Conservation (phyloP, 1,284 basidiomycete species). For the Ceratobasidium sp. region DNA sequence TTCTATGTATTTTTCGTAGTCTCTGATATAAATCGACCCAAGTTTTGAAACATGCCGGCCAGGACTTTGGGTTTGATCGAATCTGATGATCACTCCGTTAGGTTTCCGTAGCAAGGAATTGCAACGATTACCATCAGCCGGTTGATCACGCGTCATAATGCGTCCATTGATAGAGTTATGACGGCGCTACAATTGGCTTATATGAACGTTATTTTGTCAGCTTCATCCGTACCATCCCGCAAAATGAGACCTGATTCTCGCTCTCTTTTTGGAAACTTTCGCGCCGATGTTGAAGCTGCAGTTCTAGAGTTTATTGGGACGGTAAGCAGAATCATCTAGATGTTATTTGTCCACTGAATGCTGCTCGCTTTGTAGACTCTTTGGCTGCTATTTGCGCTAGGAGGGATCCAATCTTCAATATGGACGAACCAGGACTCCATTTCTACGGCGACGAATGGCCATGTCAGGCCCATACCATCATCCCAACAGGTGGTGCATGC, state of each 20-base stretch:
- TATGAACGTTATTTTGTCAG: too few species aligned
- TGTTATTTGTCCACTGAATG: not conserved
- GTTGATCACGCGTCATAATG: too few species aligned
- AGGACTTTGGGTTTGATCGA: too few species aligned
- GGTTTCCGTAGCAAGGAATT: too few species aligned
- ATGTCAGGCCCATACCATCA: not conserved
- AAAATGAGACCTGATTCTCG: conserved; percentile 19
- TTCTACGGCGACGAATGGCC: not conserved
- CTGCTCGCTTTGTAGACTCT: not conserved
- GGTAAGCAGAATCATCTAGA: conserved; percentile 16
- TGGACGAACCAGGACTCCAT: not conserved
- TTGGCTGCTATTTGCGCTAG: not conserved
- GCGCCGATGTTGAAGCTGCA: conserved; percentile 39
- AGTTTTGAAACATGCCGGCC: too few species aligned
- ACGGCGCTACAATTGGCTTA: too few species aligned
- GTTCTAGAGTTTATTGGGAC: conserved; percentile 41
- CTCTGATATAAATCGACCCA: too few species aligned
- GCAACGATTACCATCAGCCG: too few species aligned
- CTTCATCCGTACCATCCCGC: not conserved
- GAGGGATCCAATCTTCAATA: not conserved
- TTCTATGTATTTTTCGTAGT: too few species aligned
- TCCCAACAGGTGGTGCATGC: not conserved
- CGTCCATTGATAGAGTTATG: too few species aligned
- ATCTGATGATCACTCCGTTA: too few species aligned
- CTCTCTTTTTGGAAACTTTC: conserved; percentile 29